A percentile compares a stretch with the other conserved stretches of the same genome.
These are phyloP conservation scores for Buxus sempervirens DNA, from an alignment of 164 flowering plant genomes.

Conservation along the genomic window DNA sequence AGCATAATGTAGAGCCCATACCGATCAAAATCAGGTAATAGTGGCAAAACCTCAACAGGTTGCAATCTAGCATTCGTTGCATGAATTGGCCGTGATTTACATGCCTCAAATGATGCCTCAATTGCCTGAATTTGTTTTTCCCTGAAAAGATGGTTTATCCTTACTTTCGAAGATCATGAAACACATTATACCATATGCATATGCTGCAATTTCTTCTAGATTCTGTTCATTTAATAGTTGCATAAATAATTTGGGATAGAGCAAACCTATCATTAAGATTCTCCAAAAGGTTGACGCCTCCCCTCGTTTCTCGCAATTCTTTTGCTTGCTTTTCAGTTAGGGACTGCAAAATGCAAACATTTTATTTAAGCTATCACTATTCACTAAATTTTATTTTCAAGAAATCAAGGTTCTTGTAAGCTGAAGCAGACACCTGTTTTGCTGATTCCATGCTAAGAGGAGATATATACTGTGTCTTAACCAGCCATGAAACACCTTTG, in stretches of 20 bases:
- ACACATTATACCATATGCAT: background rate
- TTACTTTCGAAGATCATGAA: background rate
- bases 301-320: conserved; percentile 77
- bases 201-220: background rate
- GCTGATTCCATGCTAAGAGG: conserved; percentile 81
- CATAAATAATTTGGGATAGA: conserved; percentile 9
- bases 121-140: conserved; percentile 81
- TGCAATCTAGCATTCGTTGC: conserved; percentile 60
- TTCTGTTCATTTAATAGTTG: background rate
- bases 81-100: conserved; percentile 75
- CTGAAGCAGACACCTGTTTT: conserved; percentile 55
- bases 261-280: conserved; percentile 61
- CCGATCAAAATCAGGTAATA: conserved; percentile 90
- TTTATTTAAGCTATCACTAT: background rate
- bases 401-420: background rate
- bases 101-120: conserved; percentile 84
- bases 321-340: conserved; percentile 94
- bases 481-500: conserved; percentile 96
- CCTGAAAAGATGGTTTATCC: conserved; percentile 37
- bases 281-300: conserved; percentile 65
- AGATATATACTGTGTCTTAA: conserved; percentile 93
- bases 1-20: conserved; percentile 25
- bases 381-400: background rate
- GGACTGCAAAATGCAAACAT: conserved; percentile 48
- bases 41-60: conserved; percentile 74